phyloP scores from a whole-genome alignment of 163 green algal genomes.

The Prototheca wickerhamii region DNA sequence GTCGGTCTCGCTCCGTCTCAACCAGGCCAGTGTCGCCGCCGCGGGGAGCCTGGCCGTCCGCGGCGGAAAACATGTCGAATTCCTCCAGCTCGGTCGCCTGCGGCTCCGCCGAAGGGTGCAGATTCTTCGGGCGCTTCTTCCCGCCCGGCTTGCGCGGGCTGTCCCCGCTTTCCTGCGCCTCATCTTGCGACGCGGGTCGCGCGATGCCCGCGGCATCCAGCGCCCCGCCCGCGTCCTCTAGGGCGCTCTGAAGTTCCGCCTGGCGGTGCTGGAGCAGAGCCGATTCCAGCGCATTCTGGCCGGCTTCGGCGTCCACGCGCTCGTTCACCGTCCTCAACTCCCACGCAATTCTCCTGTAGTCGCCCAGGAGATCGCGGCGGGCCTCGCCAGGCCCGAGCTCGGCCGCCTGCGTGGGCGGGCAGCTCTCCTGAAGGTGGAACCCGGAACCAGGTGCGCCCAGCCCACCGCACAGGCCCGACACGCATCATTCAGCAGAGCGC shows the following conservation, averaged over 20 bases:
- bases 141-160: too few species aligned
- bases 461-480: neutral
- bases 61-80: constrained; percentile 27
- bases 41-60: constrained; percentile 4
- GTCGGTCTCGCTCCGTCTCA: constrained; percentile 78
- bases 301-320: neutral
- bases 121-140: too few species aligned
- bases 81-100: constrained; percentile 24
- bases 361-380: too few species aligned
- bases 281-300: constrained; percentile 24
- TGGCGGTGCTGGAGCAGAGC: constrained; percentile 43
- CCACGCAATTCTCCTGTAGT: too few species aligned
- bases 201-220: constrained; percentile 1
- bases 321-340: too few species aligned
- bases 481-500: neutral
- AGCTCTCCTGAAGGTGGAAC: too few species aligned
- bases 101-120: too few species aligned
- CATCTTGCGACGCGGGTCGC: neutral
- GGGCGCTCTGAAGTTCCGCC: constrained; percentile 27
- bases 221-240: constrained; percentile 15
- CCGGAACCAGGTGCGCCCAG: too few species aligned
- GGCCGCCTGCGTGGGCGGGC: too few species aligned
- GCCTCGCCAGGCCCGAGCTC: too few species aligned
- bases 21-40: constrained; percentile 34
- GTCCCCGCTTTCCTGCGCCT: too few species aligned